Base-by-base conservation (phyloP, 1,284 basidiomycete genomes). In the Meira nashicola region DNA sequence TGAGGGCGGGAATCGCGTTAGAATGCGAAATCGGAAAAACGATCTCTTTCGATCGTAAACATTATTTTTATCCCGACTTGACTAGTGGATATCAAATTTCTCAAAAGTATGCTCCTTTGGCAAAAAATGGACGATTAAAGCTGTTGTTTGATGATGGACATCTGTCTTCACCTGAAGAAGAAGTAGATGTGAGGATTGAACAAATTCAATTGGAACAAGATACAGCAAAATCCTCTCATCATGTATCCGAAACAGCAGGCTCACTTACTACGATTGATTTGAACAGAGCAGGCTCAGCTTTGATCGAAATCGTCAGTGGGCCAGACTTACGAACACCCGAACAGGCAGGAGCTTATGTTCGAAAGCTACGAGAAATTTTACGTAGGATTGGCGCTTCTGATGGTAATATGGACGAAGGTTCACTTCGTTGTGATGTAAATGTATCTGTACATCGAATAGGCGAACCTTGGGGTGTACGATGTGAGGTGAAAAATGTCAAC, bases 181-280 rank as follows among this genome's bases (percentile, higher is more conserved):
- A 80, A 57, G 70, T 79, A 7, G 56, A 60, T 7, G 87, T 98
- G 15, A 83, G 89, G 11, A 90, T 99, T 57, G 87, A 90, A 61
- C 95, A 97, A 79, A 85, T 99, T 28, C 95, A 99, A 76, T 83
- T 97, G 0, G 94, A 98, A 79, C 94, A 97, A 54, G 95, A 98
- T 77, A 98, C 94, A 0, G 94, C 90, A 2, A 98, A 97, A 79
- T 90, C 90, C 1, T 86, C 85, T 21, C 86, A 86, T 58, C 67
- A 65, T 44, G 59, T 63, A 28, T 63, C 60, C 2, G 6, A 86
- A 87, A 25, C 63, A 59, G 58, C 65, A 71, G 19, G 19, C 41
- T 48, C 46, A 39, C 64, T 53, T 39, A 57, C 54, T 12, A 82
- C 84, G 21, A 86, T 98, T 53, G 93, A 98, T 79, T 83, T 96